Evolutionary conservation across 768 basidiomycete species (phyloP).

Genomic region (Dendrothele bispora): DNA sequence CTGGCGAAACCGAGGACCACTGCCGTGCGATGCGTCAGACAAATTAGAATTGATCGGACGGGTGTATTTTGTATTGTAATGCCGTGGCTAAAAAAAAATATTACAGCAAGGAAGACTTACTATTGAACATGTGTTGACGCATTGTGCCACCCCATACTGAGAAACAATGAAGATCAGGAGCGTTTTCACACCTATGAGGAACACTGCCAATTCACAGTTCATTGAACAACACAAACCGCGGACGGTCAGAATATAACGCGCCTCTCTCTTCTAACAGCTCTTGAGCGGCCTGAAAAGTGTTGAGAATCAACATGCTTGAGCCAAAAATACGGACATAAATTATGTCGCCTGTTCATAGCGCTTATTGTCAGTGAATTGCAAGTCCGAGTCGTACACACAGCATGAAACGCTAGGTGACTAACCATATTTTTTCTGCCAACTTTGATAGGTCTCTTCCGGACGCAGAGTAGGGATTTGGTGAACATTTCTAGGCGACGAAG

Average conservation of each 20-base stretch:
- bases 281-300: constrained; percentile 40
- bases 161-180: neutral
- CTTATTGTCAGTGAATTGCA: neutral
- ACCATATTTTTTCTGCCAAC: constrained; percentile 6
- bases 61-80: neutral
- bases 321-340: constrained; percentile 41
- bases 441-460: neutral
- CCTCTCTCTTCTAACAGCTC: constrained; percentile 56
- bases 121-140: constrained; percentile 50
- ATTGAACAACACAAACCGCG: constrained; percentile 45
- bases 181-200: neutral
- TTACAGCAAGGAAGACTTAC: no score
- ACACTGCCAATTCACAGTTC: constrained; percentile 53
- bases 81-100: neutral
- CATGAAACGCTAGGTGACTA: neutral
- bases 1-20: constrained; percentile 51
- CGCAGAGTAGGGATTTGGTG: constrained; percentile 2
- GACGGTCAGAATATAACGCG: constrained; percentile 54
- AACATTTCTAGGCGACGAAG: no score
- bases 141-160: constrained; percentile 49
- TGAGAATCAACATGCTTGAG: constrained; percentile 50
- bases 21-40: no score
- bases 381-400: neutral
- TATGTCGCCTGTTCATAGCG: constrained; percentile 45
- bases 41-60: no score